These are phyloP conservation scores for Penicillium olsonii DNA, from an alignment of 2,329 filamentous ascomycete genomes.

Conservation along the genomic window DNA sequence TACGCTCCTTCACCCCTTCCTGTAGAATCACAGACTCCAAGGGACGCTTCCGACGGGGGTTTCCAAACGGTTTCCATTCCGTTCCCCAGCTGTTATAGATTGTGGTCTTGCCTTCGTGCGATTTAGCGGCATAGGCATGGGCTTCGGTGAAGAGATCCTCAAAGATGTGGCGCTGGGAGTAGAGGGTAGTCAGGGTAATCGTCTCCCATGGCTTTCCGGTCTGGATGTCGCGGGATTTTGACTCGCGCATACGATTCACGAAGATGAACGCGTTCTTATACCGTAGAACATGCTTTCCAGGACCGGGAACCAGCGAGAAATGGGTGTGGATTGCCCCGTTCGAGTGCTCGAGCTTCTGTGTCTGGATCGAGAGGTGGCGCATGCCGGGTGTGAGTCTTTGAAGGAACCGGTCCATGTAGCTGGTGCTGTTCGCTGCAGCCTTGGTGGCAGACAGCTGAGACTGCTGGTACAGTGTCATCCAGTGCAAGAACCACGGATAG, in stretches of 20 bases:
- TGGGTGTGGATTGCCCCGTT: constrained; percentile 73
- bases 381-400: constrained; percentile 60
- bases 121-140: constrained; percentile 73
- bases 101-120: constrained; percentile 87
- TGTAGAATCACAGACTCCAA: constrained; percentile 86
- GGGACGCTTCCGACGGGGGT: constrained; percentile 82
- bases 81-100: constrained; percentile 85
- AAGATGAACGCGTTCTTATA: constrained; percentile 85
- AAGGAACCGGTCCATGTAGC: constrained; percentile 55
- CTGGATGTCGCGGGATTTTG: constrained; percentile 73
- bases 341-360: constrained; percentile 61
- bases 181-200: constrained; percentile 86
- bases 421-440: constrained; percentile 43
- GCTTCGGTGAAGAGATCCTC: constrained; percentile 88
- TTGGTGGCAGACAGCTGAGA: constrained; percentile 59
- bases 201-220: constrained; percentile 94
- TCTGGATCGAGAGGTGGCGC: constrained; percentile 66
- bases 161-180: constrained; percentile 84
- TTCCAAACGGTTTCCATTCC: constrained; percentile 82
- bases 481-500: constrained; percentile 91
- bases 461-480: constrained; percentile 83
- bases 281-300: constrained; percentile 82
- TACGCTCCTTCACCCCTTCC: constrained; percentile 75
- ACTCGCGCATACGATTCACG: constrained; percentile 82
- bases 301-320: constrained; percentile 88